phyloP scores from a whole-genome alignment of 2,329 filamentous ascomycete species.

The Fusarium guadeloupense region DNA sequence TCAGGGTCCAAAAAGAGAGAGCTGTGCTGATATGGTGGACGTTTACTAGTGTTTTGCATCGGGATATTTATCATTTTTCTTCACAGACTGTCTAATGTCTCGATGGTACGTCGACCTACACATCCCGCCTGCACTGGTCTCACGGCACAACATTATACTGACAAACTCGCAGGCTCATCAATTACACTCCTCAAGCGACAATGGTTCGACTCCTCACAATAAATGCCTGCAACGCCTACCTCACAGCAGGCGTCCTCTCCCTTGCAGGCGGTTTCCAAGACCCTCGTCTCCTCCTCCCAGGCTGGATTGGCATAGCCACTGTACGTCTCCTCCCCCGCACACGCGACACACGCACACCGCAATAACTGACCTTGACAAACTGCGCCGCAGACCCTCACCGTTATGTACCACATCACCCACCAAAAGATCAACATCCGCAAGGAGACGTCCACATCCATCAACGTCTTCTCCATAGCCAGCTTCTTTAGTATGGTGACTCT shows the following conservation, averaged over 20 bases:
- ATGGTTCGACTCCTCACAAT: conserved; percentile 81
- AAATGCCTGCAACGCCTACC: conserved; percentile 77
- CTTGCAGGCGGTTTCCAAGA: conserved; percentile 76
- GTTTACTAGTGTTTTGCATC: conserved; percentile 73
- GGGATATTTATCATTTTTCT: conserved; percentile 83
- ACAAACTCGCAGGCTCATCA: conserved; percentile 70
- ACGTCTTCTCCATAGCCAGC: conserved; percentile 78
- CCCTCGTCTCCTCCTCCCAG: conserved; percentile 75
- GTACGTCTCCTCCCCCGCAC: conserved; percentile 54
- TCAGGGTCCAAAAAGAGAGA: not conserved
- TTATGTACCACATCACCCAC: conserved; percentile 79
- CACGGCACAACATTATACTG: conserved; percentile 6
- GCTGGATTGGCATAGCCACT: conserved; percentile 81
- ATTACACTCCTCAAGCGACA: conserved; percentile 83
- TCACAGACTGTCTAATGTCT: conserved; percentile 86
- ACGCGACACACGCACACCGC: conserved; percentile 12
- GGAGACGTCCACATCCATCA: conserved; percentile 80
- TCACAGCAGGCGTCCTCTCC: conserved; percentile 76
- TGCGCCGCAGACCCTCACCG: conserved; percentile 69
- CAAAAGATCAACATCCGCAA: conserved; percentile 82
- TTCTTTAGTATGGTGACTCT: conserved; percentile 79
- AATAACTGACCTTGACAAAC: conserved; percentile 13
- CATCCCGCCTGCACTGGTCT: not conserved
- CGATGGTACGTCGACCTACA: conserved; percentile 66
- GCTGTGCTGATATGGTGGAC: conserved; percentile 13